Evolutionary conservation across 2,329 filamentous ascomycete species (phyloP).

Genomic region (Cercospora sp.): DNA sequence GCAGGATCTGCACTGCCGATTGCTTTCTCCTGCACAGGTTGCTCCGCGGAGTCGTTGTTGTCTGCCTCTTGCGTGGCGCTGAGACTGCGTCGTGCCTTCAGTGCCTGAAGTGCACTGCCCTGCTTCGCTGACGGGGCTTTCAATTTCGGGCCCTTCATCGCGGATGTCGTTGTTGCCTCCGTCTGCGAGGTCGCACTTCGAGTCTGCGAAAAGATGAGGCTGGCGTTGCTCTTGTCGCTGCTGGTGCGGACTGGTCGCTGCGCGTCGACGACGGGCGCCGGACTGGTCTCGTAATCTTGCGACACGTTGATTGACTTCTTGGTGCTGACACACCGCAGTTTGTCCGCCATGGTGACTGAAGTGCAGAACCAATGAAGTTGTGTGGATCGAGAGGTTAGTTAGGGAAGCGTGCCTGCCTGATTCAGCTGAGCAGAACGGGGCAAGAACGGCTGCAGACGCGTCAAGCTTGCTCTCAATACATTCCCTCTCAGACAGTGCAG

Average conservation of each 20-base stretch:
- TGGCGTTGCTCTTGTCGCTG: slow-evolving; percentile 2
- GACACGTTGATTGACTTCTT: slow-evolving; percentile 30
- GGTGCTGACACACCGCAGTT: slow-evolving; percentile 20
- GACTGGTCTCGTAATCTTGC: slow-evolving; percentile 18
- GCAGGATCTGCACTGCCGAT: background rate
- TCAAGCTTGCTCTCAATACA: background rate
- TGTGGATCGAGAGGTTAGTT: slow-evolving; percentile 1
- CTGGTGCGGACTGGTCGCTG: slow-evolving; percentile 1
- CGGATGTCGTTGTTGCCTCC: background rate
- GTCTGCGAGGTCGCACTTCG: slow-evolving; percentile 4
- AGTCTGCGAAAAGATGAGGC: background rate
- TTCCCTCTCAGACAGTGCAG: background rate
- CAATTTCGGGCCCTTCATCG: background rate
- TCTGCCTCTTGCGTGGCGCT: background rate
- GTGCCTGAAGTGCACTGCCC: background rate
- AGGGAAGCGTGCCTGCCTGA: slow-evolving; percentile 1
- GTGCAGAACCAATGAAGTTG: background rate
- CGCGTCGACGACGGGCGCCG: background rate
- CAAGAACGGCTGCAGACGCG: background rate
- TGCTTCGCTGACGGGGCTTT: background rate
- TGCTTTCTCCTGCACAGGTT: background rate
- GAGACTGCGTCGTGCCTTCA: background rate
- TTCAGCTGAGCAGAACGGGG: background rate
- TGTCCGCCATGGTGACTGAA: slow-evolving; percentile 18
- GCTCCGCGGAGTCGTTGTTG: background rate